phyloP scores from a whole-genome alignment of 257 asterid genomes.

The Ilex asprella region DNA sequence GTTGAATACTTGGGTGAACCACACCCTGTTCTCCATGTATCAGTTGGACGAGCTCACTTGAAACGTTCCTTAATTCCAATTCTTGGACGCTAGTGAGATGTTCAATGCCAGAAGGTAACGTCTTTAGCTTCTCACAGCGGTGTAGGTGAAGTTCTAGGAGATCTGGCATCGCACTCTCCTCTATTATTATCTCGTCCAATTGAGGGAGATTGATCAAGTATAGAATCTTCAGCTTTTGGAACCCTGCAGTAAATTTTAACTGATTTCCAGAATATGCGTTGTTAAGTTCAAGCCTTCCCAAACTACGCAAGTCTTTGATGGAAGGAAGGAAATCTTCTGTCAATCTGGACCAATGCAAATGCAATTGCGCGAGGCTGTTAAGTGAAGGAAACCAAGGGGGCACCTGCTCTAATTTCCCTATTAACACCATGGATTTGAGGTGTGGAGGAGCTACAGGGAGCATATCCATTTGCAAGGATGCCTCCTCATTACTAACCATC shows the following conservation, averaged over 20 bases:
- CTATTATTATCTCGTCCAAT: constrained; percentile 9
- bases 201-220: constrained; percentile 3
- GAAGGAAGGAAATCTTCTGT: too few relatives aligned
- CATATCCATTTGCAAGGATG: not conserved
- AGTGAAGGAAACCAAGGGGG: constrained; percentile 21
- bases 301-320: too few relatives aligned
- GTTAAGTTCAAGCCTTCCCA: too few relatives aligned
- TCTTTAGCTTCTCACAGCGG: too few relatives aligned
- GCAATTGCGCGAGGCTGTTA: constrained; percentile 1
- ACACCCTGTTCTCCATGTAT: not conserved
- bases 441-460: constrained; percentile 7
- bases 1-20: not conserved
- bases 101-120: too few relatives aligned
- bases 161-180: constrained; percentile 15
- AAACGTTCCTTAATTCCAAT: not conserved
- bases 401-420: constrained; percentile 10
- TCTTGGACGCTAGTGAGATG: too few relatives aligned
- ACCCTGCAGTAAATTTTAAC: constrained; percentile 15
- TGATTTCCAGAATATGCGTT: constrained; percentile 8
- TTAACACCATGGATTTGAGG: constrained; percentile 15
- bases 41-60: not conserved
- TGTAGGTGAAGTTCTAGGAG: not conserved
- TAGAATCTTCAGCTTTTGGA: constrained; percentile 15
- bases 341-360: too few relatives aligned
- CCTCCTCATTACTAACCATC: constrained; percentile 17